Percentiles rank a stretch among this genome's conserved stretches.
phyloP scores from a whole-genome alignment of 1,284 basidiomycete species.

The Moesziomyces aphidis region DNA sequence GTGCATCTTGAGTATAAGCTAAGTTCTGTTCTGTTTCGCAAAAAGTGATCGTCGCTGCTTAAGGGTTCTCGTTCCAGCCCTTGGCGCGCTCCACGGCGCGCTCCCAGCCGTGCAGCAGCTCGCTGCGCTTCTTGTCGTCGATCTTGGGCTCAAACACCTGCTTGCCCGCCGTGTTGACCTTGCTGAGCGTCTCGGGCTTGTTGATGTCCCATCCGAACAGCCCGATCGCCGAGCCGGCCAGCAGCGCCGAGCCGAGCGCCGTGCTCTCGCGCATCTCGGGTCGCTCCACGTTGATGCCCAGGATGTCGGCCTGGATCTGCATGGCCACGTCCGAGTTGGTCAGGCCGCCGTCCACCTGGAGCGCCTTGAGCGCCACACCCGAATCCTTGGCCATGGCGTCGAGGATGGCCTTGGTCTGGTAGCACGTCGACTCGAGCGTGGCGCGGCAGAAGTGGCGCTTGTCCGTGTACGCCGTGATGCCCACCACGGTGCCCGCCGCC shows the following conservation, averaged over 20 bases:
- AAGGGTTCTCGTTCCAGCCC: constrained; percentile 59
- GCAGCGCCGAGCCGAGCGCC: constrained; percentile 92
- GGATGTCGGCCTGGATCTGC: constrained; percentile 90
- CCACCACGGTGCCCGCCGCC: constrained; percentile 83
- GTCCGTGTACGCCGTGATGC: constrained; percentile 88
- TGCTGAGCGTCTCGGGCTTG: constrained; percentile 83
- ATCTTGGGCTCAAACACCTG: constrained; percentile 78
- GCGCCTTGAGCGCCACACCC: constrained; percentile 76
- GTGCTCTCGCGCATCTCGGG: constrained; percentile 99
- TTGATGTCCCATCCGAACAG: constrained; percentile 94
- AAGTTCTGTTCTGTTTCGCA: neutral
- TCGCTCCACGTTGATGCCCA: constrained; percentile 89
- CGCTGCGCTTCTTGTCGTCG: constrained; percentile 70
- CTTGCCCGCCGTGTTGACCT: constrained; percentile 89
- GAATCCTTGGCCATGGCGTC: constrained; percentile 93
- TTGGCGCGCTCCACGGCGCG: constrained; percentile 56
- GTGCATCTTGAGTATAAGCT: too few relatives aligned
- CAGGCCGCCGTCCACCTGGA: constrained; percentile 85
- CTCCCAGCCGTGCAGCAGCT: constrained; percentile 59
- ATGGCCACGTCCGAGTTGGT: constrained; percentile 77
- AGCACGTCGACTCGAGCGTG: constrained; percentile 84
- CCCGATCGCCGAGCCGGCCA: constrained; percentile 89
- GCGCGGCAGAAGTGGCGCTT: constrained; percentile 88
- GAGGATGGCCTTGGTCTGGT: constrained; percentile 90
- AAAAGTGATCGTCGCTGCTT: neutral